These are phyloP conservation scores for Oryza rufipogon DNA, from an alignment of 176 grass and related monocot species.

Conservation along the genomic window DNA sequence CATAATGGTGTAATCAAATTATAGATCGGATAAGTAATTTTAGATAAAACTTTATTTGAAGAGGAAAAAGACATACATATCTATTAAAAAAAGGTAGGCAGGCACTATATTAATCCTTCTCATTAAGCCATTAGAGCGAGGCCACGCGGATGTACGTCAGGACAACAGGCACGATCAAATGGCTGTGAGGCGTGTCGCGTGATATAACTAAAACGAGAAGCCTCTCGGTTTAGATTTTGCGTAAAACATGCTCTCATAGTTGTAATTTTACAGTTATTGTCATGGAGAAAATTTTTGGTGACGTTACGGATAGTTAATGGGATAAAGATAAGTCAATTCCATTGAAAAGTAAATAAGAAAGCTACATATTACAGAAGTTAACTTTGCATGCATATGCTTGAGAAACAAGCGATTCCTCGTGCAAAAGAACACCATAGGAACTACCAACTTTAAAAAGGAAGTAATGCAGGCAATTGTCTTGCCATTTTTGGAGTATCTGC, in stretches of 20 bases:
- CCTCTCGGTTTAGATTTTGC: too few species aligned
- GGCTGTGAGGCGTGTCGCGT: too few species aligned
- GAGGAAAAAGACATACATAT: too few species aligned
- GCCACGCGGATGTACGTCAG: too few species aligned
- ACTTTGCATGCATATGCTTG: conserved; percentile 32
- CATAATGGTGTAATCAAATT: too few species aligned
- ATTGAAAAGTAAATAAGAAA: not conserved
- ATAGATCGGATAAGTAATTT: too few species aligned
- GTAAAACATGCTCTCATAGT: not conserved
- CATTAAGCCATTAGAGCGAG: too few species aligned
- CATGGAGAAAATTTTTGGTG: not conserved
- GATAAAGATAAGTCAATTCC: not conserved
- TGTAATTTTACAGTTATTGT: not conserved
- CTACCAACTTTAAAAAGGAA: not conserved
- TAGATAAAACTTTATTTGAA: too few species aligned
- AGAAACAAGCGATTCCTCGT: conserved; percentile 40
- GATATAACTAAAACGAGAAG: too few species aligned
- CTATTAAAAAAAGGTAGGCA: too few species aligned
- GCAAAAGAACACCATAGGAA: not conserved
- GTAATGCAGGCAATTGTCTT: not conserved
- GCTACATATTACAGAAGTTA: not conserved
- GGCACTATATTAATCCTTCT: too few species aligned
- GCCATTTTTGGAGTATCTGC: not conserved
- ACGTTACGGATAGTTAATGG: not conserved
- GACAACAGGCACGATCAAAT: too few species aligned